phyloP scores from a whole-genome alignment of 106 monocot species.

The Chionographis japonica region DNA sequence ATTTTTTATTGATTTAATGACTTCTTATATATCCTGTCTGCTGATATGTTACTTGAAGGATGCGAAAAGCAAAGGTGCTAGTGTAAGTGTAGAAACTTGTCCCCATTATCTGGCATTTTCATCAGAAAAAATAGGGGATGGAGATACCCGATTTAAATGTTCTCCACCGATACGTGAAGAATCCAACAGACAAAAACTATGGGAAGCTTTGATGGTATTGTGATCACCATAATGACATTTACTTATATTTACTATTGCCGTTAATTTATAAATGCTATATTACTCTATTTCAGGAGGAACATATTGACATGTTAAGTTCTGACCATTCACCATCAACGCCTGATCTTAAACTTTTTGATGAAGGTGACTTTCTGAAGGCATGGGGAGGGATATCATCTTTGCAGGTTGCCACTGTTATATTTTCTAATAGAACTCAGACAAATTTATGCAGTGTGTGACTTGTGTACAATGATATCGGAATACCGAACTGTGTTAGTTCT shows the following conservation, averaged over 20 bases:
- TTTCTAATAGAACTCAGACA: neutral
- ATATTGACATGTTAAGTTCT: constrained; percentile 93
- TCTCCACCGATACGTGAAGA: constrained; percentile 90
- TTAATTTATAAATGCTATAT: neutral
- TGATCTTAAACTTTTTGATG: constrained; percentile 75
- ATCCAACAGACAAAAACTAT: constrained; percentile 57
- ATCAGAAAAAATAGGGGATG: constrained; percentile 74
- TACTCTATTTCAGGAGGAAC: constrained; percentile 44
- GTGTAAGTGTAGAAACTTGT: constrained; percentile 89
- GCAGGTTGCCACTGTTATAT: constrained; percentile 41
- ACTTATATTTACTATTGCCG: neutral
- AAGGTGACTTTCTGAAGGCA: constrained; percentile 86
- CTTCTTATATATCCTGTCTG: too few relatives aligned
- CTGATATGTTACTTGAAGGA: constrained; percentile 32
- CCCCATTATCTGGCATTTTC: constrained; percentile 96
- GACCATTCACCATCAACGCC: constrained; percentile 93
- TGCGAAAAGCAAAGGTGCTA: constrained; percentile 70
- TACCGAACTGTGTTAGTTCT: too few relatives aligned
- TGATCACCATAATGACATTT: constrained; percentile 3
- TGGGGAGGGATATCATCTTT: constrained; percentile 99
- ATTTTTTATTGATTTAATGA: too few relatives aligned
- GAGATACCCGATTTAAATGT: constrained; percentile 96
- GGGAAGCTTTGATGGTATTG: constrained; percentile 81
- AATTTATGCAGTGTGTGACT: neutral
- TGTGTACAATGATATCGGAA: too few relatives aligned